Base-by-base conservation (phyloP, 495 filamentous ascomycete species). In the Xylaria cubensis region DNA sequence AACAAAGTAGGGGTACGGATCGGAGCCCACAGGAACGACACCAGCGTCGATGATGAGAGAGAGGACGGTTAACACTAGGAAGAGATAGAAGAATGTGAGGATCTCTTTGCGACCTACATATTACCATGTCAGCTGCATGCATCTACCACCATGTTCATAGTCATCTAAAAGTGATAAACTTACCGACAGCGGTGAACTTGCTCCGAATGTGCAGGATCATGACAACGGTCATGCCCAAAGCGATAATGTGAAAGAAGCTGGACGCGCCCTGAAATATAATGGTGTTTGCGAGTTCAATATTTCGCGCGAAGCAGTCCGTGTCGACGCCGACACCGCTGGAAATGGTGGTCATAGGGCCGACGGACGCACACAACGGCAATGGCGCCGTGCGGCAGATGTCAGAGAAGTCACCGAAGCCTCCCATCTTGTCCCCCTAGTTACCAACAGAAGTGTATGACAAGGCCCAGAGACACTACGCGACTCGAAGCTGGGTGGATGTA, bases 151-250 rank as follows among this genome's bases (percentile, higher is more conserved):
- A 10, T 26, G 29, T 6, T 12, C 34, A 34, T n/a, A 34, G 7
- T 2, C 32, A 61, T 61, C 19, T 13, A 39, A 36, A 7, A 21
- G 34, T 17, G 32, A 10, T 19, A 10, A 21, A 90, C 95, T 75
- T 87, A 97, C 95, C 96, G 78, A 99, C 95, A 75, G 96, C 96
- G 17, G 96, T 99, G 80, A 99, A 99, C 81, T 99, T 99, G 70
- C 92, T 94, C 75, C 96, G 88, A 72, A 99, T 93, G 79, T 99
- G 96, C 69, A 99, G 80, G 53, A 98, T 93, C 96, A 99, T 99
- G 76, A 97, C 92, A 9, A 93, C 91, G 8, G 93, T 96, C 95
- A 98, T 98, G 72, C 87, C 85, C 55, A 99, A 84, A 5, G 97
- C 94, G 64, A 93, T 86, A 74, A 99, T 98, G 80, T 99, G 95